These are phyloP conservation scores for Melanogaster broomeanus DNA, from an alignment of 768 basidiomycete genomes.

Conservation along the genomic window DNA sequence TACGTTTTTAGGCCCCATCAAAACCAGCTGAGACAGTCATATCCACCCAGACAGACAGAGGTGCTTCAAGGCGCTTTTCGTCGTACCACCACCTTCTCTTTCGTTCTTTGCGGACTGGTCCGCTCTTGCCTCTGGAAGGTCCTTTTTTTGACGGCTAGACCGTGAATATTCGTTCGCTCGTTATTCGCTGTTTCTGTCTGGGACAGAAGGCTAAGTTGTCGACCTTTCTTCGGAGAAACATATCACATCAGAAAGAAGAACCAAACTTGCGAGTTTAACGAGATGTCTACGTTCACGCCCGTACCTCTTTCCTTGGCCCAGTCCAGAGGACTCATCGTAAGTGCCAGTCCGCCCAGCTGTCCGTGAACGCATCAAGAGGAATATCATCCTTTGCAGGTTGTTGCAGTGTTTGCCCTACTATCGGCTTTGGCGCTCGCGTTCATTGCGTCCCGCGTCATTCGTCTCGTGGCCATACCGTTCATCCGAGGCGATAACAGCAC, in stretches of 20 bases:
- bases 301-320: conserved; percentile 14
- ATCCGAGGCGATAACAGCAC: conserved; percentile 30
- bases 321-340: conserved; percentile 19
- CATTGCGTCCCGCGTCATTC: conserved; percentile 49
- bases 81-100: conserved; percentile 19
- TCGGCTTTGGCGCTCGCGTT: conserved; percentile 55
- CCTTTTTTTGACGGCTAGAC: conserved; percentile 25
- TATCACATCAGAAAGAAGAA: not conserved
- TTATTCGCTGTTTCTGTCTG: conserved; percentile 11
- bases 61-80: conserved; percentile 10
- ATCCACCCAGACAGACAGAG: not conserved
- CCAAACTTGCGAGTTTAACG: conserved; percentile 4
- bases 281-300: not conserved
- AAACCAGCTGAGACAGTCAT: conserved; percentile 4
- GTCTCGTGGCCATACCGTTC: conserved; percentile 42
- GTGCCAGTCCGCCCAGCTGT: conserved; percentile 12
- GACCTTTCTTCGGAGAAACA: not conserved
- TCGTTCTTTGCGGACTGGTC: conserved; percentile 36
- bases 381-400: conserved; percentile 30
- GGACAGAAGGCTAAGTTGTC: conserved; percentile 9
- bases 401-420: conserved; percentile 54
- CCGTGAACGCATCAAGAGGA: not conserved
- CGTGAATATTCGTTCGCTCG: conserved; percentile 9
- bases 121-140: conserved; percentile 34
- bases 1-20: conserved; percentile 5